These are phyloP conservation scores for Trichosporon sp. DNA, from an alignment of 1,284 basidiomycete genomes.

Conservation along the genomic window DNA sequence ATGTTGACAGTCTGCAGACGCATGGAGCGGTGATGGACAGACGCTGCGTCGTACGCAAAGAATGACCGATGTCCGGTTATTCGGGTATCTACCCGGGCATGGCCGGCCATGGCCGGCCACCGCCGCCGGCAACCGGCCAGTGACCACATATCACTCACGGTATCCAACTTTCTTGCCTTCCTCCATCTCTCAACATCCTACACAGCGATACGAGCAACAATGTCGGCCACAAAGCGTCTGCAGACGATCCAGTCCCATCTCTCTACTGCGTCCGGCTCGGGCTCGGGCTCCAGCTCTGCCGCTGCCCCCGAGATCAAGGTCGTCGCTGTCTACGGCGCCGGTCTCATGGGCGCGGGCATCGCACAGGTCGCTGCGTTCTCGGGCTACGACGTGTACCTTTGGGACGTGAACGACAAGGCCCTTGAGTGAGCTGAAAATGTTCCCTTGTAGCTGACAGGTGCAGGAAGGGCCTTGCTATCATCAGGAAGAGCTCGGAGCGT, in stretches of 20 bases:
- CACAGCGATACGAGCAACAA: background rate
- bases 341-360: slow-evolving; percentile 53
- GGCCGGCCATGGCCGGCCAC: background rate
- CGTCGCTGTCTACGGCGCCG: slow-evolving; percentile 51
- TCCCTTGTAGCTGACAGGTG: background rate
- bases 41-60: background rate
- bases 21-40: background rate
- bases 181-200: background rate
- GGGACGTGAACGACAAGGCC: slow-evolving; percentile 47
- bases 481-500: slow-evolving; percentile 52
- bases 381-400: slow-evolving; percentile 48
- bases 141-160: background rate
- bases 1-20: no score
- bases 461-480: slow-evolving; percentile 50
- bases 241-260: slow-evolving; percentile 21
- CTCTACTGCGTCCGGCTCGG: background rate
- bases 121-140: background rate
- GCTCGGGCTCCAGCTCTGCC: background rate
- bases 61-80: background rate
- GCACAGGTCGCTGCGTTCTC: slow-evolving; percentile 51
- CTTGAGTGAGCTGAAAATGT: slow-evolving; percentile 24
- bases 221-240: background rate
- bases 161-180: background rate
- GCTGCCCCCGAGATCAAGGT: slow-evolving; percentile 29
- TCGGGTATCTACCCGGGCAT: background rate